Percentiles rank a stretch among this genome's conserved stretches.
phyloP scores from a whole-genome alignment of 75 land plant species.

The Larix kaempferi region DNA sequence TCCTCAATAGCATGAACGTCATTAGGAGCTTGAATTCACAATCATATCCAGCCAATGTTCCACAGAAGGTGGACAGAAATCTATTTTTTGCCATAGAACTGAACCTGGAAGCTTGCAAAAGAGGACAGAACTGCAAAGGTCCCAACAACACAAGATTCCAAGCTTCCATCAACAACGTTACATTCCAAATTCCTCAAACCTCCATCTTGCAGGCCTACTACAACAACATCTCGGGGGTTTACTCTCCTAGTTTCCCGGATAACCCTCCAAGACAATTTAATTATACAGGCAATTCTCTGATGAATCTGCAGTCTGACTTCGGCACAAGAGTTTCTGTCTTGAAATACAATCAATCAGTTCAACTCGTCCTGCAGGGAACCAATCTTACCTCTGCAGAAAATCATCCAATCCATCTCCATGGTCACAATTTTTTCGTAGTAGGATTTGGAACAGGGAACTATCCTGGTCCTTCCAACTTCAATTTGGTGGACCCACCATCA shows the following conservation, averaged over 20 bases:
- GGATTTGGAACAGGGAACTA: conserved; percentile 35
- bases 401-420: conserved; percentile 43
- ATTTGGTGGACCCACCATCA: conserved; percentile 34
- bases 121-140: conserved; percentile 14
- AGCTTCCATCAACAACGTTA: conserved; percentile 42
- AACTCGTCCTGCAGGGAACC: conserved; percentile 36
- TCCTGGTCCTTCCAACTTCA: conserved; percentile 27
- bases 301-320: conserved; percentile 11
- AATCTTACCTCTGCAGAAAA: conserved; percentile 20
- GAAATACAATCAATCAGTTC: conserved; percentile 25
- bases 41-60: conserved; percentile 20
- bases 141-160: conserved; percentile 25
- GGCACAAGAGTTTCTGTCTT: conserved; percentile 46
- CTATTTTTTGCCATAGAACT: conserved; percentile 17
- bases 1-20: conserved; percentile 6
- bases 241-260: conserved; percentile 25
- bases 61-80: conserved; percentile 10
- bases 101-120: conserved; percentile 21
- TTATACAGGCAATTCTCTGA: conserved; percentile 19
- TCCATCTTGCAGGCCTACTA: conserved; percentile 49
- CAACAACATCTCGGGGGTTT: conserved; percentile 29
- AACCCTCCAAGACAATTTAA: conserved; percentile 23
- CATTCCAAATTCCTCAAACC: conserved; percentile 16
- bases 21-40: conserved; percentile 16
- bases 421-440: conserved; percentile 28